Base-by-base conservation (phyloP, 768 basidiomycete genomes). In the Ramaria sp. region DNA sequence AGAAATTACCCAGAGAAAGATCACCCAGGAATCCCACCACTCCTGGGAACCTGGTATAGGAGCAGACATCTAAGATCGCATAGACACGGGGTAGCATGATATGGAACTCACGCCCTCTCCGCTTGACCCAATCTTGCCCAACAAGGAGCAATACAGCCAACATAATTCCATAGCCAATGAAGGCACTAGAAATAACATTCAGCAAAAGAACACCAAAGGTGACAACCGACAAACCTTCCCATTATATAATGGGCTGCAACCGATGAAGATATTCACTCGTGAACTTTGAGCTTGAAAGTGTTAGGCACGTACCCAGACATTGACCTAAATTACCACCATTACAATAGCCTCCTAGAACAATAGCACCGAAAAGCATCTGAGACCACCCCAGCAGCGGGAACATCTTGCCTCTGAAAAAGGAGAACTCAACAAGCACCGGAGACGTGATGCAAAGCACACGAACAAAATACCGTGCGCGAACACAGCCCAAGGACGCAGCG, bases 301-400 rank as follows among this genome's bases (percentile, higher is more conserved):
- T 18, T 8, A 27, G 16, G 27, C 16, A 48, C 25, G 22, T 20
- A 56, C 88, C 89, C 1, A 90, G 74, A 66, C 93, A 96, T 70
- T 95, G 93, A 6, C 82, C 85, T 1, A 93, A 71, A 27, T 80
- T 69, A 5, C 75, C 85, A n/a, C 78, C 87, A 16, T 82, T 74
- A 65, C 93, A 96, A 62, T 90, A 91, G 5, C 85, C 84, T 50
- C 79, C 69, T 61, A 83, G 75, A 0, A 83, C 75, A 42, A 87
- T 76, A 34, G 80, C 84, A 20, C 91, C 93, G 65, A 95, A 89
- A 8, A 96, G 67, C 74, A 90, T 88, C 66, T 96, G 93, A 0
- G 73, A 73, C 93, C 93, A 95, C 6, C 84, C 93, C 8, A 95
- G 62, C 53, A 95, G 69, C 0, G 93, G 92, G 65, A 87, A 96